phyloP scores from a whole-genome alignment of 306 rosid species.

The Castanopsis chinensis region DNA sequence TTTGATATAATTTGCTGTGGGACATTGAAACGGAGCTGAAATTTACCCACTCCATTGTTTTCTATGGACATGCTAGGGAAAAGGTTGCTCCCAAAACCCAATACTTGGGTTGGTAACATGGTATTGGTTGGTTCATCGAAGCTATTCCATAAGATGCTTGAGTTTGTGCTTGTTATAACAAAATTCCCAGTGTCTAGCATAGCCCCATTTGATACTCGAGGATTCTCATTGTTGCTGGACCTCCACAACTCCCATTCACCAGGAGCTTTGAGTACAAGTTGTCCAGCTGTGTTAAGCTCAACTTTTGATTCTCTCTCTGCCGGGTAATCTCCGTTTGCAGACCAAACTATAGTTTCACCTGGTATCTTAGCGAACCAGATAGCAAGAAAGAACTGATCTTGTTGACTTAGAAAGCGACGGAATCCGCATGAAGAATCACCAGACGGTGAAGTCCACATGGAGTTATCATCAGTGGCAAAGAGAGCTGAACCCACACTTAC shows the following conservation, averaged over 20 bases:
- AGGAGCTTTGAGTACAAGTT: neutral
- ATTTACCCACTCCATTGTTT: neutral
- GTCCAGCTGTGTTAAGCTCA: neutral
- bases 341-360: neutral
- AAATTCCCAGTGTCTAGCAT: neutral
- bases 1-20: too few species aligned
- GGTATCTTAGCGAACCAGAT: slow-evolving; percentile 1
- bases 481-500: neutral
- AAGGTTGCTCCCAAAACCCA: neutral
- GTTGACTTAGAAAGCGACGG: neutral
- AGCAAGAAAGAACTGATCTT: neutral
- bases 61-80: neutral
- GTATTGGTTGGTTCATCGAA: neutral
- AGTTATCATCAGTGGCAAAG: neutral
- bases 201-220: neutral
- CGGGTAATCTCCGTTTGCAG: neutral
- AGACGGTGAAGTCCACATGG: neutral
- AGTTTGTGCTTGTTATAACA: neutral
- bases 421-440: neutral
- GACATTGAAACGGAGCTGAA: neutral
- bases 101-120: neutral
- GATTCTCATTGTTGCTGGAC: neutral
- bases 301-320: neutral
- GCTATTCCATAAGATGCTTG: neutral
- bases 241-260: neutral